Conservation (phyloP, 352 stramenopile genomes). For the Blastocystis sp. region DNA sequence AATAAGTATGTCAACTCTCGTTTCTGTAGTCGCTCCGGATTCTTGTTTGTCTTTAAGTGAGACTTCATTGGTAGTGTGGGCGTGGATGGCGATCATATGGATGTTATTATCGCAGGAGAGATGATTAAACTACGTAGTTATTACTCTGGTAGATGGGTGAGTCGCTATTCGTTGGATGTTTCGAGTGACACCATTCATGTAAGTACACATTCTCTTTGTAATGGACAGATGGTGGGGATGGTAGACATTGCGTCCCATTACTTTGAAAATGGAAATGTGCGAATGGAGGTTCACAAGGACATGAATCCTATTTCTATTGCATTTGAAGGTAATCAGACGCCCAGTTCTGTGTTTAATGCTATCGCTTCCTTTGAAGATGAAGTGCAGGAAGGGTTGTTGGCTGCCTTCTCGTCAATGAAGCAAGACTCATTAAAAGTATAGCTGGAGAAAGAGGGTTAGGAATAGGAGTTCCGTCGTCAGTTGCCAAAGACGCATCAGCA, state of each 20-base stretch:
- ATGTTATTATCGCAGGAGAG: conserved; percentile 33
- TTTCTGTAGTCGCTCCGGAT: neutral
- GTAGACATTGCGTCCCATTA: conserved; percentile 38
- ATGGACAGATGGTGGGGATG: neutral
- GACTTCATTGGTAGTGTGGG: conserved; percentile 21
- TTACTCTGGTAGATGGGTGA: conserved; percentile 49
- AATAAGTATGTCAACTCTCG: conserved; percentile 20
- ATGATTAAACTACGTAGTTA: conserved; percentile 33
- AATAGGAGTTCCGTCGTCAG: conserved; percentile 38
- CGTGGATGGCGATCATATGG: conserved; percentile 35
- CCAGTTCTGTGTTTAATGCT: neutral
- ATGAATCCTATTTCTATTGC: neutral
- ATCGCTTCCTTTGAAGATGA: conserved; percentile 36
- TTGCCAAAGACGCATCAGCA: conserved; percentile 46
- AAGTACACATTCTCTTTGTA: neutral
- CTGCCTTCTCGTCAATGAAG: conserved; percentile 38
- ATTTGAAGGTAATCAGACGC: too few species aligned
- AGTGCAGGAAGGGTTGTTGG: conserved; percentile 21
- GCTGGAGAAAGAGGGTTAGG: neutral
- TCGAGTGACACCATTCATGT: neutral
- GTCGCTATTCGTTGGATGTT: conserved; percentile 46
- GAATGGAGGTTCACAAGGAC: conserved; percentile 38
- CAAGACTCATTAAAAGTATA: conserved; percentile 29
- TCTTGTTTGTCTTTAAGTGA: neutral
- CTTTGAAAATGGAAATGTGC: conserved; percentile 60